Evolutionary conservation across 192 early-diverging fungal genomes (phyloP).

Genomic region (Coemansia sp.): DNA sequence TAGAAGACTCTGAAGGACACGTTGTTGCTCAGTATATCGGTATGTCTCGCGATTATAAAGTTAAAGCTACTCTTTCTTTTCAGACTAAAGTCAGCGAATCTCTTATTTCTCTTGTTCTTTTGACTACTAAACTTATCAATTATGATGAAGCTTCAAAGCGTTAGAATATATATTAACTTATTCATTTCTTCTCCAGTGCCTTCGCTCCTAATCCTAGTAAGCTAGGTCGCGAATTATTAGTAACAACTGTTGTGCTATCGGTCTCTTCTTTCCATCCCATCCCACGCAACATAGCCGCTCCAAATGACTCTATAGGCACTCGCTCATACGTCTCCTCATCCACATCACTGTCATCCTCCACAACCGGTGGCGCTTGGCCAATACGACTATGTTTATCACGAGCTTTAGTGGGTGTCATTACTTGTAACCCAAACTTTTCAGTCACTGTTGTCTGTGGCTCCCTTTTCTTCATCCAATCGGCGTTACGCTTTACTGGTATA

Average conservation of each 20-base stretch:
- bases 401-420: constrained; percentile 1
- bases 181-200: constrained; percentile 32
- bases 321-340: constrained; percentile 72
- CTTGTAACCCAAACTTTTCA: constrained; percentile 1
- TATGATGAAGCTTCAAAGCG: constrained; percentile 17
- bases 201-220: constrained; percentile 87
- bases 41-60: constrained; percentile 39
- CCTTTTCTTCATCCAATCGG: constrained; percentile 24
- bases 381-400: background rate
- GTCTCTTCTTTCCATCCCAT: constrained; percentile 82
- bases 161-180: background rate
- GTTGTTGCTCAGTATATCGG: constrained; percentile 45
- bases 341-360: constrained; percentile 18
- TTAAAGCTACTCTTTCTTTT: constrained; percentile 33
- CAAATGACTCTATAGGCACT: constrained; percentile 90
- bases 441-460: background rate
- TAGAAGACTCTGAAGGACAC: constrained; percentile 33
- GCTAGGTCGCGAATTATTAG: constrained; percentile 60
- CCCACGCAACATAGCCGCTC: constrained; percentile 80
- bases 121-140: constrained; percentile 34
- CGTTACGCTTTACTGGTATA: constrained; percentile 33
- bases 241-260: constrained; percentile 22
- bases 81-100: constrained; percentile 42
- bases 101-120: constrained; percentile 37
- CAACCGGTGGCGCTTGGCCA: background rate